Conservation (phyloP, 2,329 filamentous ascomycete species). For the Epichloe hybrida region DNA sequence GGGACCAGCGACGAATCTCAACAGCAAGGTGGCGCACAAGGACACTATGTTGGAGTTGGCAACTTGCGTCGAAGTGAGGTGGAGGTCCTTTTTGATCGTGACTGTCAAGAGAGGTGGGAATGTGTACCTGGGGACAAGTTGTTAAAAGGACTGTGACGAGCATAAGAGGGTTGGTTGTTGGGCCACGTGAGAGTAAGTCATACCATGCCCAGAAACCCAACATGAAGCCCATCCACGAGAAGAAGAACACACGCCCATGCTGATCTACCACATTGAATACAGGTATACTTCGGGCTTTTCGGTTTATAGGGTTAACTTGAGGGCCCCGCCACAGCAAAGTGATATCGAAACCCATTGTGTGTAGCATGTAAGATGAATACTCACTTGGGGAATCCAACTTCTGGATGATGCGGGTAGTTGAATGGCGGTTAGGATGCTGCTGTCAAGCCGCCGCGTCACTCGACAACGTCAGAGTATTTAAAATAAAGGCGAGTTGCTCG, state of each 20-base stretch:
- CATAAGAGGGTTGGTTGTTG: too few species aligned
- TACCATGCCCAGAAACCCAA: conserved; percentile 77
- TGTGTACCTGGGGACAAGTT: conserved; percentile 43
- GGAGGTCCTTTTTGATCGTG: conserved; percentile 68
- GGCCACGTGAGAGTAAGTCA: conserved; percentile 4
- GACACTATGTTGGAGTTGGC: conserved; percentile 88
- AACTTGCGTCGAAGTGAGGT: conserved; percentile 56
- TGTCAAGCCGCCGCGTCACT: neutral
- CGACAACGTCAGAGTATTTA: neutral
- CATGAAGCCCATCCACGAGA: conserved; percentile 78
- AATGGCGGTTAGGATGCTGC: neutral
- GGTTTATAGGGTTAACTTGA: conserved; percentile 70
- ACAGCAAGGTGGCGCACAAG: conserved; percentile 52
- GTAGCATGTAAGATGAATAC: neutral
- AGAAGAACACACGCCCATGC: conserved; percentile 82
- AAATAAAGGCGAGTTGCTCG: neutral
- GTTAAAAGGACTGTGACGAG: neutral
- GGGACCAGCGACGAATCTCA: conserved; percentile 67
- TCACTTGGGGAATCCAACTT: neutral
- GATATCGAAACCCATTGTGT: conserved; percentile 17
- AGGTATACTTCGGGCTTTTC: conserved; percentile 70
- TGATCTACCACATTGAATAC: conserved; percentile 63
- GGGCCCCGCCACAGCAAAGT: conserved; percentile 31
- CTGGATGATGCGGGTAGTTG: neutral
- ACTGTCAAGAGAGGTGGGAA: conserved; percentile 70